phyloP scores from a whole-genome alignment of 1,284 basidiomycete genomes.

The Sparassis latifolia region DNA sequence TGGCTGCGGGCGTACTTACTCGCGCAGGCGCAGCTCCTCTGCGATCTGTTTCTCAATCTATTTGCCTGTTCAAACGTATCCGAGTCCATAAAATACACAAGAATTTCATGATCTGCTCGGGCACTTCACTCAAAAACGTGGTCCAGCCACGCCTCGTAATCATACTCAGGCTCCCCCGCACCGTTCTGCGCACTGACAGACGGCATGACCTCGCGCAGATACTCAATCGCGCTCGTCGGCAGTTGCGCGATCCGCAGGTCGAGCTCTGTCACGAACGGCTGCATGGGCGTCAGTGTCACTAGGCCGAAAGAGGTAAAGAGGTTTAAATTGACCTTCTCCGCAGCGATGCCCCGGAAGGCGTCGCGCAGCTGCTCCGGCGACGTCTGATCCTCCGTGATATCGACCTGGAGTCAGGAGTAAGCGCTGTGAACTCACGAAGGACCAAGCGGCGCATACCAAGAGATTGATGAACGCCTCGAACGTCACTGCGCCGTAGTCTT shows the following conservation, averaged over 20 bases:
- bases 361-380: conserved; percentile 89
- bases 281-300: conserved; percentile 10
- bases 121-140: conserved; percentile 57
- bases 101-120: too few relatives aligned
- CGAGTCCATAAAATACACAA: too few relatives aligned
- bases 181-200: conserved; percentile 32
- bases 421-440: neutral
- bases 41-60: neutral
- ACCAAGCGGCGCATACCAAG: conserved; percentile 46
- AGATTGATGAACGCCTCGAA: conserved; percentile 96
- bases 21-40: too few relatives aligned
- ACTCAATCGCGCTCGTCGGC: conserved; percentile 74
- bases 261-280: conserved; percentile 92
- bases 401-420: conserved; percentile 50
- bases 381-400: conserved; percentile 94
- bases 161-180: conserved; percentile 60
- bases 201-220: conserved; percentile 77
- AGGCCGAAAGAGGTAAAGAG: neutral
- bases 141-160: conserved; percentile 75
- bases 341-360: conserved; percentile 89
- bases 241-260: conserved; percentile 88
- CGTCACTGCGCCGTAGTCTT: conserved; percentile 83
- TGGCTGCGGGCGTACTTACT: conserved; percentile 5
- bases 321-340: conserved; percentile 66
- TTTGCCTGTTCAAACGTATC: neutral